phyloP scores from a whole-genome alignment of 805 yeast species.

The Candida ponderosae region DNA sequence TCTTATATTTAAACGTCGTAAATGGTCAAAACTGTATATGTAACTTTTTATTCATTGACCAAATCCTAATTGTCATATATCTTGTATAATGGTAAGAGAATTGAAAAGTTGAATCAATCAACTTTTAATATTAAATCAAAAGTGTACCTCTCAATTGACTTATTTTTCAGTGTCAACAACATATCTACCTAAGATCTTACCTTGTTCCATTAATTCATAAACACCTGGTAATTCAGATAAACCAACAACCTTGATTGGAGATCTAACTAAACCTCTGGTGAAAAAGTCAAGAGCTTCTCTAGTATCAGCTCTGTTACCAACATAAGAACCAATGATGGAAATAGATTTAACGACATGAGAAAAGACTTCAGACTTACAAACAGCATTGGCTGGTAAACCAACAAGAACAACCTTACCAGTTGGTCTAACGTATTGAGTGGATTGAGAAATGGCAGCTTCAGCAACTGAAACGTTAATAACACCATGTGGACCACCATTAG shows the following conservation, averaged over 20 bases:
- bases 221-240: constrained; percentile 40
- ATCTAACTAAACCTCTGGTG: constrained; percentile 40
- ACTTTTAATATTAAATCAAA: constrained; percentile 5
- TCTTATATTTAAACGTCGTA: too few species aligned
- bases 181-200: constrained; percentile 51
- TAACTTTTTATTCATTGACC: too few species aligned
- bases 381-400: constrained; percentile 58
- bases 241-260: constrained; percentile 50
- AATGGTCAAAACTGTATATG: too few species aligned
- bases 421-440: constrained; percentile 46
- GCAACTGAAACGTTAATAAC: constrained; percentile 56
- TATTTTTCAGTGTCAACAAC: constrained; percentile 44
- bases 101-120: too few species aligned
- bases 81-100: too few species aligned
- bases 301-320: constrained; percentile 55
- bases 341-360: constrained; percentile 47
- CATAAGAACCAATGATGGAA: constrained; percentile 48
- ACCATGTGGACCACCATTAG: constrained; percentile 66
- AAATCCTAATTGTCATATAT: too few species aligned
- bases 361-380: constrained; percentile 43
- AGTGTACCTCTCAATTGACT: constrained; percentile 2
- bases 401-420: constrained; percentile 55
- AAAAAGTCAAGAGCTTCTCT: constrained; percentile 52
- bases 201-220: constrained; percentile 48
- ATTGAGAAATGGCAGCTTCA: constrained; percentile 42